A percentile compares a stretch with the other conserved stretches of the same genome.
Conservation (phyloP, 2,329 filamentous ascomycete genomes). For the Monosporascus cannonballus region DNA sequence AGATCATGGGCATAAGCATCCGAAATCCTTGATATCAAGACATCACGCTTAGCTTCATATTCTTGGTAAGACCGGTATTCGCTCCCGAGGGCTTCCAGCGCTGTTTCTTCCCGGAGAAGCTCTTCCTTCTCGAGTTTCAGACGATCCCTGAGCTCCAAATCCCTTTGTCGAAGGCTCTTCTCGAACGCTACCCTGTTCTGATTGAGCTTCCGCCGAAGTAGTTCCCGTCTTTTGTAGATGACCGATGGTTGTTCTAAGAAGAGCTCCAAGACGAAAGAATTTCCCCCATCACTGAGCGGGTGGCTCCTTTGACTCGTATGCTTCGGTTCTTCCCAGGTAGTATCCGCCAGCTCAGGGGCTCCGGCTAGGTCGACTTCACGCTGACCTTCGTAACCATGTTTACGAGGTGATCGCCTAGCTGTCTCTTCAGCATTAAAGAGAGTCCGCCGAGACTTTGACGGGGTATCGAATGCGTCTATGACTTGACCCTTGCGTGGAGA, state of each 20-base stretch:
- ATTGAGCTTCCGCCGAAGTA: constrained; percentile 36
- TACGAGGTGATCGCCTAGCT: constrained; percentile 14
- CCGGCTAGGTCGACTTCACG: constrained; percentile 6
- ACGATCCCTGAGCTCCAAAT: constrained; percentile 37
- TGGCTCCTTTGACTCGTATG: constrained; percentile 9
- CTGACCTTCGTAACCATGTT: constrained; percentile 7
- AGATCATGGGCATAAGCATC: constrained; percentile 44
- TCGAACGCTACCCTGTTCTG: constrained; percentile 43
- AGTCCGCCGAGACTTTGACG: constrained; percentile 14
- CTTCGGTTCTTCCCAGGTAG: constrained; percentile 7
- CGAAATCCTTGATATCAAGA: constrained; percentile 39
- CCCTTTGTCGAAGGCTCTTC: constrained; percentile 39
- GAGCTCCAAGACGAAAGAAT: constrained; percentile 28
- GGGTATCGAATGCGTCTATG: constrained; percentile 18
- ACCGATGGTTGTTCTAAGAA: constrained; percentile 29
- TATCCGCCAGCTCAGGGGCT: constrained; percentile 2
- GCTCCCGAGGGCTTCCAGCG: constrained; percentile 33
- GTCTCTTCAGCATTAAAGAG: constrained; percentile 7
- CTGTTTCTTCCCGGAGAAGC: constrained; percentile 39
- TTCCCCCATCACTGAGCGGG: constrained; percentile 21
- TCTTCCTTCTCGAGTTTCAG: constrained; percentile 45
- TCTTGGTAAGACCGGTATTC: constrained; percentile 37
- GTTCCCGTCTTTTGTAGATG: constrained; percentile 28
- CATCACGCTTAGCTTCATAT: constrained; percentile 38
- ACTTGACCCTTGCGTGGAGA: constrained; percentile 10